phyloP scores from a whole-genome alignment of 2,329 filamentous ascomycete species.

The Mycosphaerella sp. region DNA sequence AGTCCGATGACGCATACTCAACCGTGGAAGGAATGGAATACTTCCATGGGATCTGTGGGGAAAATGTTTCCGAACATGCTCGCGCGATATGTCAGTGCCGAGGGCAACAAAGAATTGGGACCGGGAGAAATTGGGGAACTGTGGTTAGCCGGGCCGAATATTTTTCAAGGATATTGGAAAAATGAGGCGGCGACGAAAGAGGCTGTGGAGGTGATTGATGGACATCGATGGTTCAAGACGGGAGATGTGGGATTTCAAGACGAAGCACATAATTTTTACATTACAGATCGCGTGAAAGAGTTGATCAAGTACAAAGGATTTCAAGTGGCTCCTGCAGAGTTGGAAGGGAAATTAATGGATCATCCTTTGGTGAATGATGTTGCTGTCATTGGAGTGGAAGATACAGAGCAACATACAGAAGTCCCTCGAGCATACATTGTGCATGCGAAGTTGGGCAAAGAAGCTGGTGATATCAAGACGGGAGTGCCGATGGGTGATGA shows the following conservation, averaged over 20 bases:
- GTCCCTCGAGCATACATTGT: slow-evolving; percentile 43
- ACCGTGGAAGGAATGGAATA: slow-evolving; percentile 68
- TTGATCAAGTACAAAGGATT: slow-evolving; percentile 54
- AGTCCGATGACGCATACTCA: slow-evolving; percentile 34
- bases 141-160: slow-evolving; percentile 71
- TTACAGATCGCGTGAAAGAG: slow-evolving; percentile 78
- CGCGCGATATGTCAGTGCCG: slow-evolving; percentile 65
- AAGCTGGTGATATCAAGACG: slow-evolving; percentile 28
- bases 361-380: slow-evolving; percentile 41
- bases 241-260: slow-evolving; percentile 81
- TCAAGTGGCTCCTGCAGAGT: slow-evolving; percentile 43
- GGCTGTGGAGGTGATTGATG: slow-evolving; percentile 60
- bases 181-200: slow-evolving; percentile 64
- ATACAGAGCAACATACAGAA: slow-evolving; percentile 42
- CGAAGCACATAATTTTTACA: slow-evolving; percentile 72
- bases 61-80: slow-evolving; percentile 70
- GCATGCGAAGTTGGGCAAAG: slow-evolving; percentile 33
- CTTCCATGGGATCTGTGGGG: slow-evolving; percentile 70
- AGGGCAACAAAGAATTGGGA: slow-evolving; percentile 49
- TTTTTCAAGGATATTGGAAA: slow-evolving; percentile 74
- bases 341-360: slow-evolving; percentile 42
- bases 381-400: slow-evolving; percentile 43
- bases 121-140: slow-evolving; percentile 53
- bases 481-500: slow-evolving; percentile 14
- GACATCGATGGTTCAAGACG: slow-evolving; percentile 69